Evolutionary conservation across 2,329 filamentous ascomycete genomes (phyloP), one percentile per base, ranked within the genome.

Genomic region (Colletotrichum graminicola): DNA sequence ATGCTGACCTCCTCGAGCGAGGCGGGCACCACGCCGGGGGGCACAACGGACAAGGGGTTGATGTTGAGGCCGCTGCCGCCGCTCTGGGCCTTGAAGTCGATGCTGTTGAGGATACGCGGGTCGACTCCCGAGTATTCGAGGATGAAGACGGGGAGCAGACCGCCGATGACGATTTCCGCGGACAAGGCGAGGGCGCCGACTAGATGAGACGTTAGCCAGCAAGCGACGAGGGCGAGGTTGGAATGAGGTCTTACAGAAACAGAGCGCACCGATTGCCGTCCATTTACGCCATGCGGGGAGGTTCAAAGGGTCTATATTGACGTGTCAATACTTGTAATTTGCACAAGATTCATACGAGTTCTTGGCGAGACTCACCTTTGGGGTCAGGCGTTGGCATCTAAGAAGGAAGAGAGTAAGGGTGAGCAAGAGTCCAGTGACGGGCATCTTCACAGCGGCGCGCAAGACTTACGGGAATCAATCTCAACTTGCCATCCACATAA

Each of bases 51-150:
- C 56, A 72, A 26, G n/a, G 75, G 74, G 62, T 77, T 77, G 60
- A 77, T 71, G 70, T 76, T 75, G 59, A 77, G 73, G 62, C 68
- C 64, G 56, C 69, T 76, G 47, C 76, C 76, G 36, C 76, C 55
- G 56, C 70, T 72, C 34, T 66, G 60, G 23, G 41, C 23, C 51
- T 72, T 71, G 54, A 76, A 75, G 55, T 77, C 75, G 16, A 72
- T 66, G 49, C 14, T 57, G 26, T 76, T 76, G 51, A 80, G 73
- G 47, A 75, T 71, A 14, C 74, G 73, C 1, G 79, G 75, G 68
- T 77, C 74, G n/a, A 79, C 73, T 18, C 79, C 79, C 4, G 77
- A 76, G 63, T 81, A 82, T 66, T 80, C 77, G 63, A 81, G 76
- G 11, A 78, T 64, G 68, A 80, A 81, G 34, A 81, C 75, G 54